These are phyloP conservation scores for Mycena venus DNA, from an alignment of 768 basidiomycete genomes.

Conservation along the genomic window DNA sequence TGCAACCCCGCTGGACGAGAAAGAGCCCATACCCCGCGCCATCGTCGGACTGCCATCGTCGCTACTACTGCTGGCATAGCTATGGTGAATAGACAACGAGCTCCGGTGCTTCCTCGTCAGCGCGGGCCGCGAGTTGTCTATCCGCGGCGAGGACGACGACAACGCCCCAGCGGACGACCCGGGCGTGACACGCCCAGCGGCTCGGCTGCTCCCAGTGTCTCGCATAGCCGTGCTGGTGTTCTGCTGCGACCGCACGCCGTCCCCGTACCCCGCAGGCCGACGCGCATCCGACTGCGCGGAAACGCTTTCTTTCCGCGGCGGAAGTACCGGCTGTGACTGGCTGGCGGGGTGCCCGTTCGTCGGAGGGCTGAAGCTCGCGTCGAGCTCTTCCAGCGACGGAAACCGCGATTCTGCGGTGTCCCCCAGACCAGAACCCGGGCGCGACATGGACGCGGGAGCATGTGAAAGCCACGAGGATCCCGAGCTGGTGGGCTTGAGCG, in stretches of 20 bases:
- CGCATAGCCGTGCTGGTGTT: conserved; percentile 68
- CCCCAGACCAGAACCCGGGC: conserved; percentile 49
- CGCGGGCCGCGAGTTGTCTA: conserved; percentile 52
- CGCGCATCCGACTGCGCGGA: conserved; percentile 27
- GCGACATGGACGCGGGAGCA: conserved; percentile 45
- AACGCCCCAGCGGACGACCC: conserved; percentile 19
- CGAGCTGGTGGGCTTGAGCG: conserved; percentile 41
- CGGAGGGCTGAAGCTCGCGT: conserved; percentile 44
- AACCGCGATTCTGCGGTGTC: conserved; percentile 79
- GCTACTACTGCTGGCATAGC: conserved; percentile 24
- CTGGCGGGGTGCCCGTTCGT: conserved; percentile 16
- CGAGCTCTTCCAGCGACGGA: conserved; percentile 89
- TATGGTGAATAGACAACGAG: conserved; percentile 60
- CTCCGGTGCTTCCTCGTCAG: conserved; percentile 64
- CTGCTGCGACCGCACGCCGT: conserved; percentile 68
- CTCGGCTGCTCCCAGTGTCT: conserved; percentile 41
- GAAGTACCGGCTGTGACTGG: conserved; percentile 10
- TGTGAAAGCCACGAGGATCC: conserved; percentile 48
- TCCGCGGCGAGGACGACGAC: neutral
- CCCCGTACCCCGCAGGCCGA: conserved; percentile 40
- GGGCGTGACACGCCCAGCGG: conserved; percentile 1
- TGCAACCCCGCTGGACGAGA: conserved; percentile 19
- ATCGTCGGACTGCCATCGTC: conserved; percentile 6
- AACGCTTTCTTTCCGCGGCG: conserved; percentile 16
- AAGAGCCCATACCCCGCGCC: neutral